A percentile compares a stretch with the other conserved stretches of the same genome.
phyloP scores from a whole-genome alignment of 139 green algal species.

The Desmodesmus armatus region DNA sequence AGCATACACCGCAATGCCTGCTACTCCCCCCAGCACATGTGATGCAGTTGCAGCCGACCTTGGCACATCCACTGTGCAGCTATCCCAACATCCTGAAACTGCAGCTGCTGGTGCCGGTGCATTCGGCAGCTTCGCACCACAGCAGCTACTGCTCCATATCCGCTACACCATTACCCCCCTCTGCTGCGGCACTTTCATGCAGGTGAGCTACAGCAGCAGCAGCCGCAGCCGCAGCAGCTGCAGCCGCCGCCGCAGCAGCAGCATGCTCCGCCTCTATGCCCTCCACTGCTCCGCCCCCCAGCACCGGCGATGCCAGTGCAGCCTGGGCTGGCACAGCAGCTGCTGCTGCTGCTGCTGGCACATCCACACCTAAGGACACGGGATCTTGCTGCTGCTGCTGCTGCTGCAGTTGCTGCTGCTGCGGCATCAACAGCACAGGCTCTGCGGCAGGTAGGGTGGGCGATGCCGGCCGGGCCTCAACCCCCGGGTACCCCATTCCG shows the following conservation, averaged over 20 bases:
- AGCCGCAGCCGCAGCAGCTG: background rate
- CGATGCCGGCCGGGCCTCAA: no score
- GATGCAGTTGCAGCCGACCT: background rate
- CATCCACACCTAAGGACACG: no score
- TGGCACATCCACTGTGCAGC: background rate
- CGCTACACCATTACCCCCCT: background rate
- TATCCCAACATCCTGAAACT: background rate
- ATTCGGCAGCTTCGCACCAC: background rate
- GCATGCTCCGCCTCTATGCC: no score
- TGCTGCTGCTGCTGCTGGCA: conserved; percentile 13
- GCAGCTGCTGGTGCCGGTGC: background rate
- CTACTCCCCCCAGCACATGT: background rate
- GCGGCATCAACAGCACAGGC: background rate
- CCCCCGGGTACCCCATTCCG: no score
- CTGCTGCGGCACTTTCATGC: background rate
- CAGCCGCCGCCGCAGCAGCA: no score
- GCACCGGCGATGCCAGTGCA: no score
- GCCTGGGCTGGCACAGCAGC: background rate
- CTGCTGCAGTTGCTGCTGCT: conserved; percentile 6
- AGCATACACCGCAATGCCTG: background rate
- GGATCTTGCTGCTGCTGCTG: background rate
- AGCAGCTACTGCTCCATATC: background rate
- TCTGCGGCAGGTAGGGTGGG: background rate
- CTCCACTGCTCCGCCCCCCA: no score
- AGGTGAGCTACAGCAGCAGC: background rate